Percentiles rank a stretch among this genome's conserved stretches.
phyloP scores from a whole-genome alignment of 2,329 filamentous ascomycete genomes.

The Ophiocordyceps sinensis region DNA sequence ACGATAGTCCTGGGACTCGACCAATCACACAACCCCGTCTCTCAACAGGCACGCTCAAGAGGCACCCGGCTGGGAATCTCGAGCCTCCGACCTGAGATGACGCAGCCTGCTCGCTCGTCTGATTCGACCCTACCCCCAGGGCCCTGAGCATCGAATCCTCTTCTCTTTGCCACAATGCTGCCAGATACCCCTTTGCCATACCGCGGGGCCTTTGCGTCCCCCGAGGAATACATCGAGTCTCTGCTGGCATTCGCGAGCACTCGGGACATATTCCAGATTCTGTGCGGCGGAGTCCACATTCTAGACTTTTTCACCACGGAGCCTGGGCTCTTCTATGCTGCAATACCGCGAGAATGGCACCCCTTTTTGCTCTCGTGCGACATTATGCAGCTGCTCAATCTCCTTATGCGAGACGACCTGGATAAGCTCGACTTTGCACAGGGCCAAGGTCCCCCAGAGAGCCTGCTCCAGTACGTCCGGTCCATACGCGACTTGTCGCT shows the following conservation, averaged over 20 bases:
- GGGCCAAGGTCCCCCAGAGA: constrained; percentile 28
- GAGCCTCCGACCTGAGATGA: too few relatives aligned
- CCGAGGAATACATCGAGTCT: constrained; percentile 65
- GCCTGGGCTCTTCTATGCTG: constrained; percentile 64
- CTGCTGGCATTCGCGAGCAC: constrained; percentile 64
- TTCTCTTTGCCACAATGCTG: constrained; percentile 22
- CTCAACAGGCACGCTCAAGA: too few relatives aligned
- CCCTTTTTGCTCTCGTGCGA: constrained; percentile 57
- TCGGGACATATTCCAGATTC: constrained; percentile 63
- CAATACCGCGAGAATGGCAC: constrained; percentile 71
- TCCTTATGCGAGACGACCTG: constrained; percentile 69
- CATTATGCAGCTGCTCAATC: constrained; percentile 62
- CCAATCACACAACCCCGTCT: too few relatives aligned
- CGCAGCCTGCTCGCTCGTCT: too few relatives aligned
- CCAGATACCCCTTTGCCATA: constrained; percentile 50
- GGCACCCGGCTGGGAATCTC: too few relatives aligned
- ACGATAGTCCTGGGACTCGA: too few relatives aligned
- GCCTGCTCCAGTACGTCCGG: constrained; percentile 57
- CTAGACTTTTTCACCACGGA: constrained; percentile 87
- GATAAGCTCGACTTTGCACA: constrained; percentile 15
- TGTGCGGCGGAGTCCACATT: constrained; percentile 96
- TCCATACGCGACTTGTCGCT: constrained; percentile 58
- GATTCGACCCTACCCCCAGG: too few relatives aligned
- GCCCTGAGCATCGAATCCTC: too few relatives aligned
- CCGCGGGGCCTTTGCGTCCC: constrained; percentile 50